Conservation (phyloP, 2,329 filamentous ascomycete species). For the Stromatinia cepivora region DNA sequence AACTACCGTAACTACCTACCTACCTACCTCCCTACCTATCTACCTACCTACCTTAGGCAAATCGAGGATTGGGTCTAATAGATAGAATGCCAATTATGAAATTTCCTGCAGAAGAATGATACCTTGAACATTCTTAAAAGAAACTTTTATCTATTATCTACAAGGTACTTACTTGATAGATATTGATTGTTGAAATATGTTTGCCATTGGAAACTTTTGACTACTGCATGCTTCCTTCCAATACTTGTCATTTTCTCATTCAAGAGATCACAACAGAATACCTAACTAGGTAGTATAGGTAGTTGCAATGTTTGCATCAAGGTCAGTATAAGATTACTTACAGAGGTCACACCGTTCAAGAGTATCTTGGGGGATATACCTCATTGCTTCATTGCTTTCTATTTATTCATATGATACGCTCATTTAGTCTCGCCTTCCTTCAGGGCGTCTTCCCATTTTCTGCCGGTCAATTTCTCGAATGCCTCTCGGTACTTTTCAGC, state of each 20-base stretch:
- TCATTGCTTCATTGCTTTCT: neutral
- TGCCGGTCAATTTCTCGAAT: constrained; percentile 67
- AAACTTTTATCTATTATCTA: neutral
- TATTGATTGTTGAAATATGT: neutral
- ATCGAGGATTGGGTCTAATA: neutral
- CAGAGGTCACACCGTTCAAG: neutral
- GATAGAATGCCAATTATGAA: neutral
- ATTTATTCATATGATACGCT: constrained; percentile 3
- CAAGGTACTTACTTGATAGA: constrained; percentile 4
- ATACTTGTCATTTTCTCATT: neutral
- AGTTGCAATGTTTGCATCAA: neutral
- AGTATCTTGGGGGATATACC: neutral
- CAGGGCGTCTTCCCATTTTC: constrained; percentile 43
- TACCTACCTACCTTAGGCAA: neutral
- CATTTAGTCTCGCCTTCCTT: constrained; percentile 6
- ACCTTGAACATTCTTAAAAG: constrained; percentile 3
- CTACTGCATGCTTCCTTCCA: neutral
- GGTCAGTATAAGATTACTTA: neutral
- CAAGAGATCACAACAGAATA: neutral
- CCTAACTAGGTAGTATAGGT: neutral
- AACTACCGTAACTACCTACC: too few relatives aligned
- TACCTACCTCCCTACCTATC: neutral
- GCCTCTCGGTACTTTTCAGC: constrained; percentile 73
- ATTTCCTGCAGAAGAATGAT: neutral
- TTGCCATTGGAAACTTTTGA: neutral